These are phyloP conservation scores for Caloboletus firmus DNA, from an alignment of 1,284 basidiomycete genomes.

Conservation along the genomic window DNA sequence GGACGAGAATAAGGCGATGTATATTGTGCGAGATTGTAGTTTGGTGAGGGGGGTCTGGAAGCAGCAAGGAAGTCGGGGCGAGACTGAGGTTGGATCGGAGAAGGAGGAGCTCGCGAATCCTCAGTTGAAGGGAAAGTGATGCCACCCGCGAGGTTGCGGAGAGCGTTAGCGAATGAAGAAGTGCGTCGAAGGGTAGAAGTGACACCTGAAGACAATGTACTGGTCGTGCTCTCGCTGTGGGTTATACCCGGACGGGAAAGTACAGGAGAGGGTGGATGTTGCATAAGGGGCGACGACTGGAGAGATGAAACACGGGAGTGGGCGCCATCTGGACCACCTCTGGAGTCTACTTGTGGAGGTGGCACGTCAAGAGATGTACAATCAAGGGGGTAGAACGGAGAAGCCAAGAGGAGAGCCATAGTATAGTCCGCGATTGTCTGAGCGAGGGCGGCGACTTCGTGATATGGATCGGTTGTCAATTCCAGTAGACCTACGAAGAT, in stretches of 20 bases:
- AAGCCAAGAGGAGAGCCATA: slow-evolving; percentile 85
- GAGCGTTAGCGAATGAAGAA: slow-evolving; percentile 79
- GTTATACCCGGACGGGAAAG: slow-evolving; percentile 47
- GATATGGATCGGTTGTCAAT: slow-evolving; percentile 89
- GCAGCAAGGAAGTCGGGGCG: slow-evolving; percentile 41
- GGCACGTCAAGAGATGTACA: slow-evolving; percentile 59
- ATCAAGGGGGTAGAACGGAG: slow-evolving; percentile 77
- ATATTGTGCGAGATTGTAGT: slow-evolving; percentile 73
- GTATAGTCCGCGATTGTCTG: slow-evolving; percentile 93
- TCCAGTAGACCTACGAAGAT: slow-evolving; percentile 90
- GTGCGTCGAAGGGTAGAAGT: slow-evolving; percentile 74
- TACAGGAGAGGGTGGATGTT: slow-evolving; percentile 40
- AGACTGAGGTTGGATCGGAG: slow-evolving; percentile 33
- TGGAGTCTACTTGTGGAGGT: slow-evolving; percentile 38
- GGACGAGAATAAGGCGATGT: slow-evolving; percentile 69
- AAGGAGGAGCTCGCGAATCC: slow-evolving; percentile 51
- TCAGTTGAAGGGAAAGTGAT: slow-evolving; percentile 64
- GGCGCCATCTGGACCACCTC: slow-evolving; percentile 29
- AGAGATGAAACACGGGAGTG: slow-evolving; percentile 57
- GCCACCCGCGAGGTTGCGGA: slow-evolving; percentile 74
- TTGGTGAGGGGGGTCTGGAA: slow-evolving; percentile 74
- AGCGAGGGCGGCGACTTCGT: slow-evolving; percentile 89
- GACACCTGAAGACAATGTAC: slow-evolving; percentile 57
- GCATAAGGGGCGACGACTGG: slow-evolving; percentile 42
- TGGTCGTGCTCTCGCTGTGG: slow-evolving; percentile 63